phyloP scores from a whole-genome alignment of 257 asterid species.

The Paraleonurus japonicus region DNA sequence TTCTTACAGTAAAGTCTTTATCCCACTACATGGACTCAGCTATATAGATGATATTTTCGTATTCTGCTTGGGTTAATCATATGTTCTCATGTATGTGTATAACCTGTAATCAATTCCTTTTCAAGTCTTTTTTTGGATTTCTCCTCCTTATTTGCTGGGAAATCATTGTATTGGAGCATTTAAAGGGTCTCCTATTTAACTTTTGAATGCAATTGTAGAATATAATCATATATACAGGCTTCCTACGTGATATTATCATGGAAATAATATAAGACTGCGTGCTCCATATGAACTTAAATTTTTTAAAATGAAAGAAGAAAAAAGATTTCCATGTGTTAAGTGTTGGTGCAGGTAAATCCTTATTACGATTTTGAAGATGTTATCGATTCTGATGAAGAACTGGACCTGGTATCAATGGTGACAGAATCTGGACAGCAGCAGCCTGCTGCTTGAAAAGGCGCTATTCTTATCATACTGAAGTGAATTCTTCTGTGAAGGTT shows the following conservation, averaged over 20 bases:
- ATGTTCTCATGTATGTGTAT: not conserved
- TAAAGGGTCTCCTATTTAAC: not conserved
- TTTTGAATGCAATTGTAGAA: not conserved
- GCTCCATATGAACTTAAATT: not conserved
- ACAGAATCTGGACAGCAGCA: slow-evolving; percentile 39
- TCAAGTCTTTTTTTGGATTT: not conserved
- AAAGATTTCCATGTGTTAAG: not conserved
- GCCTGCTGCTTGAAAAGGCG: slow-evolving; percentile 23
- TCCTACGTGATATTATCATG: slow-evolving; percentile 1
- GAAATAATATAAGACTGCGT: slow-evolving; percentile 7
- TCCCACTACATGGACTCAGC: not conserved
- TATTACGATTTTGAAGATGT: slow-evolving; percentile 77
- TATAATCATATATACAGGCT: no score
- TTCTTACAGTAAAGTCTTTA: not conserved
- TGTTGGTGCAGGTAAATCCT: slow-evolving; percentile 63
- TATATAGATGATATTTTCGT: not conserved
- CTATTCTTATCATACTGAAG: not conserved
- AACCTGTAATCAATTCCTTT: not conserved
- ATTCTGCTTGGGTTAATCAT: not conserved
- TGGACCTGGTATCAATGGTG: slow-evolving; percentile 83
- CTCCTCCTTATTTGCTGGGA: not conserved
- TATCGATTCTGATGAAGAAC: slow-evolving; percentile 91
- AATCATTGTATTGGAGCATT: not conserved
- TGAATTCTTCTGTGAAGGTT: slow-evolving; percentile 18
- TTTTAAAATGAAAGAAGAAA: not conserved